A percentile compares a stretch with the other conserved stretches of the same genome.
Conservation (phyloP, 805 yeast species). For the Metschnikowia borealis region DNA sequence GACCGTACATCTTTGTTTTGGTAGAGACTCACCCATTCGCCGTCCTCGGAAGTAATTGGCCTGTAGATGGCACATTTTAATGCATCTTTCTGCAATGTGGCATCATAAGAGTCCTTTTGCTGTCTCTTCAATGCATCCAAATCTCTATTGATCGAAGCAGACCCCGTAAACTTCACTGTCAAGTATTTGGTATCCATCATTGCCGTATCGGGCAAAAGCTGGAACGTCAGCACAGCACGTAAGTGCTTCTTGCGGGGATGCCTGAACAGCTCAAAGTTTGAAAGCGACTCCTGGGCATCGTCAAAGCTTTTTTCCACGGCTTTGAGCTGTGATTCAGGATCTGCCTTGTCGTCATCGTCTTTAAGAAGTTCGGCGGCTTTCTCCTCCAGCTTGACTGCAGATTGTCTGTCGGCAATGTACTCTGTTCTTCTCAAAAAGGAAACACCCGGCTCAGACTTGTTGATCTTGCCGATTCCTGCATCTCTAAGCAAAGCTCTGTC, state of each 20-base stretch:
- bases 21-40: slow-evolving; percentile 67
- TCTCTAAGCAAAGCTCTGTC: slow-evolving; percentile 77
- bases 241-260: slow-evolving; percentile 79
- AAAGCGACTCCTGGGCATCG: slow-evolving; percentile 45
- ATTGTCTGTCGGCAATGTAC: slow-evolving; percentile 67
- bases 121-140: slow-evolving; percentile 26
- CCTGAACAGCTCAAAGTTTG: slow-evolving; percentile 40
- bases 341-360: slow-evolving; percentile 31
- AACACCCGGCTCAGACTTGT: slow-evolving; percentile 49
- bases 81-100: slow-evolving; percentile 30
- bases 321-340: slow-evolving; percentile 59
- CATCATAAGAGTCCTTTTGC: slow-evolving; percentile 27
- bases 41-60: slow-evolving; percentile 68
- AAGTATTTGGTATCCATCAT: slow-evolving; percentile 76
- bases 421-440: slow-evolving; percentile 94
- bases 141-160: slow-evolving; percentile 47
- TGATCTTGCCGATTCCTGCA: slow-evolving; percentile 53
- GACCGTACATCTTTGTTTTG: slow-evolving; percentile 26
- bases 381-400: slow-evolving; percentile 26
- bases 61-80: slow-evolving; percentile 63
- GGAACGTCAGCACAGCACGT: slow-evolving; percentile 75
- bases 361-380: slow-evolving; percentile 13
- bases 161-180: slow-evolving; percentile 58
- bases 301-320: slow-evolving; percentile 80
- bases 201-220: slow-evolving; percentile 85